A percentile compares a stretch with the other conserved stretches of the same genome.
Conservation (phyloP, 305 asterid species). For the Fraxinus paxiana region DNA sequence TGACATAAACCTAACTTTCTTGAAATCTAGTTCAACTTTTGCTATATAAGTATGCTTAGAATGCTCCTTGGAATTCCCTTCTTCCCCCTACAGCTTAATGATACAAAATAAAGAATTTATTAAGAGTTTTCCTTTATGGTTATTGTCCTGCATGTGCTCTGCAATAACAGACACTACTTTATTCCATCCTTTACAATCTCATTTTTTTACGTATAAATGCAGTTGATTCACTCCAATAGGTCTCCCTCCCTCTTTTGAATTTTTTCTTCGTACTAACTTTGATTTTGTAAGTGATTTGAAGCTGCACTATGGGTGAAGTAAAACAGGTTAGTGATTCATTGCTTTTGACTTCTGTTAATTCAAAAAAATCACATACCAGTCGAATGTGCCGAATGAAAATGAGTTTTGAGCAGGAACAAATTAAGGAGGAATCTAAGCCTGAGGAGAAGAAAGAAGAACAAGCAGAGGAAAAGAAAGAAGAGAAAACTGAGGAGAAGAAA, state of each 20-base stretch:
- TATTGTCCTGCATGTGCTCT: constrained; percentile 62
- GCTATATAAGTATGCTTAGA: constrained; percentile 7
- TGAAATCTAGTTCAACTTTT: constrained; percentile 16
- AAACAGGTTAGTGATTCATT: constrained; percentile 44
- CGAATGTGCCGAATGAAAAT: not conserved
- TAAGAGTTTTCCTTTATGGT: not conserved
- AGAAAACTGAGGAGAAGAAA: not conserved
- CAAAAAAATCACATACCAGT: too few relatives aligned
- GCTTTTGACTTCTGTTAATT: constrained; percentile 11
- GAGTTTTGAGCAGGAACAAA: constrained; percentile 24
- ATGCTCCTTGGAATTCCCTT: not conserved
- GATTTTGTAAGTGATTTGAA: not conserved
- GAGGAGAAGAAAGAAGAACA: not conserved
- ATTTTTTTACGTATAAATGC: not conserved
- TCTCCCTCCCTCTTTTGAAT: constrained; percentile 24
- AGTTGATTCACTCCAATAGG: constrained; percentile 22
- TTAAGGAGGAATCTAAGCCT: constrained; percentile 38
- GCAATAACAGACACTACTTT: constrained; percentile 37
- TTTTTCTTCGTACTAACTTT: constrained; percentile 8
- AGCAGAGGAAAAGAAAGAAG: not conserved
- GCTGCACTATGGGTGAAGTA: constrained; percentile 59
- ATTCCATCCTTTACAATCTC: not conserved
- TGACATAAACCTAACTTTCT: constrained; percentile 32
- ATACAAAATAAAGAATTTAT: not conserved
- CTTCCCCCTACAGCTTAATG: not conserved